Evolutionary conservation across 2,329 filamentous ascomycete species (phyloP).

Genomic region (Phialocephala subalpina): DNA sequence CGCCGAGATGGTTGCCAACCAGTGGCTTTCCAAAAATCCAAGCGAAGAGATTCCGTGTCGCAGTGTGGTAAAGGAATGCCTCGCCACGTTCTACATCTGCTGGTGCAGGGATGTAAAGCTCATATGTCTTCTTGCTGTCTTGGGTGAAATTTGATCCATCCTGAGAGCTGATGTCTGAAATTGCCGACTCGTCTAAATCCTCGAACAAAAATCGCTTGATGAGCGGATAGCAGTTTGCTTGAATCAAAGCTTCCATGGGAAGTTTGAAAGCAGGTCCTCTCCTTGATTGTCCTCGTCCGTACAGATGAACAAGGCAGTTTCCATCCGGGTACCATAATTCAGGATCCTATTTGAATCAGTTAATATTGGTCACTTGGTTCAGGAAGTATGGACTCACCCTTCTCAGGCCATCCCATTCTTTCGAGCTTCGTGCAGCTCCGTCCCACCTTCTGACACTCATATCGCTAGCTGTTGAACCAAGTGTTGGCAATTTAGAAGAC

Average conservation of each 20-base stretch:
- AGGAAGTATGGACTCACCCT: constrained; percentile 46
- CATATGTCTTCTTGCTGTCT: constrained; percentile 43
- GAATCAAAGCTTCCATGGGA: constrained; percentile 63
- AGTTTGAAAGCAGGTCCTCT: constrained; percentile 74
- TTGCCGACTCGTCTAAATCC: constrained; percentile 22
- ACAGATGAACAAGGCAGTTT: constrained; percentile 75
- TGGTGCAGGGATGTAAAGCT: constrained; percentile 77
- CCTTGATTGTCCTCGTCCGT: constrained; percentile 69
- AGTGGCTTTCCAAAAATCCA: constrained; percentile 71
- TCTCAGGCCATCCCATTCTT: constrained; percentile 53
- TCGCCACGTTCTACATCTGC: constrained; percentile 58
- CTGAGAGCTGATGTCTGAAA: constrained; percentile 25
- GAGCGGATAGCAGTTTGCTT: constrained; percentile 66
- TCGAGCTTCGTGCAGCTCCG: constrained; percentile 43
- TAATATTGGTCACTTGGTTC: background rate
- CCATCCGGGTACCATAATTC: constrained; percentile 75
- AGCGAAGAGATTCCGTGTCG: constrained; percentile 79
- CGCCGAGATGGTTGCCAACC: constrained; percentile 72
- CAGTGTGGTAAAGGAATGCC: constrained; percentile 68
- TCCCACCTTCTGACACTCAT: constrained; percentile 47
- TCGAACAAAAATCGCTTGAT: constrained; percentile 58
- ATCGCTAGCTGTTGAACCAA: constrained; percentile 26
- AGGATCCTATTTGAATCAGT: constrained; percentile 61
- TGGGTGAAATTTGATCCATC: constrained; percentile 30
- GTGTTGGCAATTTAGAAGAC: constrained; percentile 15